These are phyloP conservation scores for Mallotus nudiflorus DNA, from an alignment of 345 rosid species.

Conservation along the genomic window DNA sequence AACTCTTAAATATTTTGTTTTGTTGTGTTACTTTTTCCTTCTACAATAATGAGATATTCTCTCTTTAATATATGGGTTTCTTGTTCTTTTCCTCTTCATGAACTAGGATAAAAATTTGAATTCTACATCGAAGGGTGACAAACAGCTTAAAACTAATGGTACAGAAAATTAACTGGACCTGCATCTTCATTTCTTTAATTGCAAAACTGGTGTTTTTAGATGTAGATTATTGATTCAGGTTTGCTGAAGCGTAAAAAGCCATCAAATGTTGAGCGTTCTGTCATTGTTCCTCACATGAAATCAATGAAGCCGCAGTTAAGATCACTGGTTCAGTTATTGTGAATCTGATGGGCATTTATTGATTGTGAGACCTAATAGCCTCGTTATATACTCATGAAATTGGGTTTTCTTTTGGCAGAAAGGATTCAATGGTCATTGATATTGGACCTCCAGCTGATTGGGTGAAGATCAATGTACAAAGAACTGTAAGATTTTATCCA, in stretches of 20 bases:
- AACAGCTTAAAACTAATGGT: slow-evolving; percentile 31
- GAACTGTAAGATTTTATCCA: slow-evolving; percentile 20
- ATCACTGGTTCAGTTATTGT: neutral
- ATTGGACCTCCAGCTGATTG: slow-evolving; percentile 39
- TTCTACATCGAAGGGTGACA: slow-evolving; percentile 24
- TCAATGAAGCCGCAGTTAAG: slow-evolving; percentile 20
- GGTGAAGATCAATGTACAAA: slow-evolving; percentile 38
- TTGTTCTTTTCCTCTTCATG: neutral
- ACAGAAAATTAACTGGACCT: neutral
- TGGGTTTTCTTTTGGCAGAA: slow-evolving; percentile 20
- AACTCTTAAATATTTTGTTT: neutral
- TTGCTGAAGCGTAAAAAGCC: slow-evolving; percentile 30
- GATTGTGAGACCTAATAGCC: neutral
- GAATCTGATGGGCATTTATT: neutral
- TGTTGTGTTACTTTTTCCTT: neutral
- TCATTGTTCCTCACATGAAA: slow-evolving; percentile 15
- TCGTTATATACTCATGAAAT: neutral
- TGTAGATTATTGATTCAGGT: slow-evolving; percentile 14
- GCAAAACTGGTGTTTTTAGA: slow-evolving; percentile 1
- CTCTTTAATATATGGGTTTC: neutral
- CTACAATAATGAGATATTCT: neutral
- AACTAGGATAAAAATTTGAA: slow-evolving; percentile 24
- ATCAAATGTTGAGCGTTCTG: slow-evolving; percentile 21
- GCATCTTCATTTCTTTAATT: slow-evolving; percentile 3
- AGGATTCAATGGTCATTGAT: slow-evolving; percentile 30